A percentile compares a stretch with the other conserved stretches of the same genome.
These are phyloP conservation scores for Sporothrix mexicana DNA, from an alignment of 2,329 filamentous ascomycete genomes.

Conservation along the genomic window DNA sequence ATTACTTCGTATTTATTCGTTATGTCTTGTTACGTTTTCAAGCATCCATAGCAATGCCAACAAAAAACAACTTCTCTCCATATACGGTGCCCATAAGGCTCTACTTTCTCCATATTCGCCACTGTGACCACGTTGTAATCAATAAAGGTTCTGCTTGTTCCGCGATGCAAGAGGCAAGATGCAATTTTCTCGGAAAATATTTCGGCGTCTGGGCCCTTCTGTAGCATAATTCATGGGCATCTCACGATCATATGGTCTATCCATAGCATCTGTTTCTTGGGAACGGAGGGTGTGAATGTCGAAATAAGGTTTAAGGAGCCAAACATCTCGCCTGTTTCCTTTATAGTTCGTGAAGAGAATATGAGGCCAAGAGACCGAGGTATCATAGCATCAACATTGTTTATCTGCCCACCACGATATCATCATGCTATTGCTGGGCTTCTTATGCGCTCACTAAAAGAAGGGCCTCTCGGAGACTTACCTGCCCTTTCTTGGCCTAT, in stretches of 20 bases:
- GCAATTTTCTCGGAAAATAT: constrained; percentile 5
- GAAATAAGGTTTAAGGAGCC: background rate
- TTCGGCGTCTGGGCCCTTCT: background rate
- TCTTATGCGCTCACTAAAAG: background rate
- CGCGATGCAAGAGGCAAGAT: constrained; percentile 1
- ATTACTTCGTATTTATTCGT: background rate
- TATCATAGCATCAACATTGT: background rate
- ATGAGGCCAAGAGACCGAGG: too few species aligned
- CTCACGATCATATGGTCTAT: background rate
- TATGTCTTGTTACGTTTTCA: background rate
- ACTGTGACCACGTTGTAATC: background rate
- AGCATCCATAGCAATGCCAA: constrained; percentile 5
- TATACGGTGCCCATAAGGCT: background rate
- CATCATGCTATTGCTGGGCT: background rate
- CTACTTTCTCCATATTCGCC: too few species aligned
- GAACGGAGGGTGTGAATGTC: background rate
- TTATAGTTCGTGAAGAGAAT: constrained; percentile 2
- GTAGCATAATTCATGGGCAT: background rate
- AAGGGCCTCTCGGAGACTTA: background rate
- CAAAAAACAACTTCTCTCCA: background rate
- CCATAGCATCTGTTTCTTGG: background rate
- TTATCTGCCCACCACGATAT: background rate
- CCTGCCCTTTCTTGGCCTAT: background rate
- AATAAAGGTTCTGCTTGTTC: constrained; percentile 14
- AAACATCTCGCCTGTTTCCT: constrained; percentile 6